Base-by-base conservation (phyloP, 2,329 filamentous ascomycete genomes). In the Graphiopsis chlorocephala region DNA sequence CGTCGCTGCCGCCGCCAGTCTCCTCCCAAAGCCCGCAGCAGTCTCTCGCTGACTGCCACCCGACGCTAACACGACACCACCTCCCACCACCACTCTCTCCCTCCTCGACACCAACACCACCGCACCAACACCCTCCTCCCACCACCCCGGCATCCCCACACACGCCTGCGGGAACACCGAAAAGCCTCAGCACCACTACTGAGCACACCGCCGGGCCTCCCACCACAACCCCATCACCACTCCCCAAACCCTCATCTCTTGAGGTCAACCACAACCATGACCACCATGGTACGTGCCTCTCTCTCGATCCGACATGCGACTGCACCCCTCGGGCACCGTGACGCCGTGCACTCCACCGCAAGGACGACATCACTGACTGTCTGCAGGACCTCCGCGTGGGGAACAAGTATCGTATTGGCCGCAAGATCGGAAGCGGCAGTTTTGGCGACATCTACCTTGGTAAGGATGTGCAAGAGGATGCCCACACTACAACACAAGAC, bases 321-420 rank as follows among this genome's bases (percentile, higher is more conserved):
- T 26, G n/a, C 47, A 47, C 57, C 52, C 56, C 42, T 26, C 26
- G 12, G 55, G 58, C 48, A 53, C 29, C 29, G 7, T 29, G 26
- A 25, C 14, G 50, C 17, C 17, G 28, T 20, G n/a, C 11, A 38
- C 28, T n/a, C 45, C 28, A 14, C 28, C 20, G 33, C 38, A 35
- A 31, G 45, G 25, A 64, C 31, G 66, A 28, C 53, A 31, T 72
- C 74, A 75, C 76, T 80, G 73, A 79, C 70, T 64, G 17, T 53
- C 26, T 63, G 61, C 75, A 98, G 94, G 95, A 99, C 88, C 89
- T 99, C 75, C 93, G 95, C 77, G 95, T 99, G 82, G 95, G 95
- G 81, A 98, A 98, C 81, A 98, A 99, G 79, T 99, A 99, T 88
- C 93, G 95, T 75, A 98, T 99, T 80, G 95, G 95, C 79, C 92